Conservation (phyloP, 345 rosid genomes). For the Psidium friedrichsthalianum region DNA sequence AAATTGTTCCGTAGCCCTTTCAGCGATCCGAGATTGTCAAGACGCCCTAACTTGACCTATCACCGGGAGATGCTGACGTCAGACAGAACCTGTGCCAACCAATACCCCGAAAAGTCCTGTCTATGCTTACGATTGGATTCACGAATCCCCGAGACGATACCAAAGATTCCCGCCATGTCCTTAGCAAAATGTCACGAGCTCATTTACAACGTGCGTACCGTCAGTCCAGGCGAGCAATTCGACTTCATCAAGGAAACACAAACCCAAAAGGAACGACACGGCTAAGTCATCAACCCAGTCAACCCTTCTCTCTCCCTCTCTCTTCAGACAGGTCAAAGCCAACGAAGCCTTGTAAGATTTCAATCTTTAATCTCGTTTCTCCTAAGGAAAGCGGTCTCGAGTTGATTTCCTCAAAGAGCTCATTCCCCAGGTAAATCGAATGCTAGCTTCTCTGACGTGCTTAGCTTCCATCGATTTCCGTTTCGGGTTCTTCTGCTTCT, state of each 20-base stretch:
- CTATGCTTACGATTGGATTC: not conserved
- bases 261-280: not conserved
- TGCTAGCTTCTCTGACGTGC: not conserved
- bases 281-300: not conserved
- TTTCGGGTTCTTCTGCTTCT: not conserved
- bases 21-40: fast-evolving
- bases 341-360: not conserved
- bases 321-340: not conserved
- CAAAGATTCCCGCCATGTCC: not conserved
- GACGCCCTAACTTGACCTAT: fast-evolving
- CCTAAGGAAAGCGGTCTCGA: not conserved
- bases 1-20: not conserved
- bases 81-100: fast-evolving
- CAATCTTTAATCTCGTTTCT: not conserved
- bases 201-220: not conserved
- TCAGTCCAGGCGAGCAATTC: not conserved
- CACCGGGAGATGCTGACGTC: not conserved
- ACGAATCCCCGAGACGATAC: not conserved
- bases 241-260: not conserved
- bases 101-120: not conserved
- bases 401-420: not conserved
- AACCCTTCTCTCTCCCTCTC: not conserved
- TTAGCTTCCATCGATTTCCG: not conserved
- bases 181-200: not conserved
- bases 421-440: not conserved